These are phyloP conservation scores for Vigna radiata DNA, from an alignment of 306 rosid genomes.

Conservation along the genomic window DNA sequence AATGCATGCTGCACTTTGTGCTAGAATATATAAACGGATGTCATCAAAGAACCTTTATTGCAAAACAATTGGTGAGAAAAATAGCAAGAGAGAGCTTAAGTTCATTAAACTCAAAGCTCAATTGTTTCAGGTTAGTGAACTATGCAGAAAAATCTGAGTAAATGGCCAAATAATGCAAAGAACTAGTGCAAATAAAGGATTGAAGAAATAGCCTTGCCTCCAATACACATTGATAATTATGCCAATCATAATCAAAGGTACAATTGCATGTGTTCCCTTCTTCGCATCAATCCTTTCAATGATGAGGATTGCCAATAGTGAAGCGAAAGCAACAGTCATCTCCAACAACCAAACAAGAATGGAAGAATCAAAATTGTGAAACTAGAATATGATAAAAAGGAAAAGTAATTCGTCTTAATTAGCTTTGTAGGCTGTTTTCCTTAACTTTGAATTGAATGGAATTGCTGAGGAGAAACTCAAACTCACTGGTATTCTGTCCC, in stretches of 20 bases:
- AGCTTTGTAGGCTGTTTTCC: too few species aligned
- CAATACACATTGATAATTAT: conserved; percentile 71
- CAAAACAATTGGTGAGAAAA: conserved; percentile 10
- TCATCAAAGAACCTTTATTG: conserved; percentile 79
- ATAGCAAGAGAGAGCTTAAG: too few species aligned
- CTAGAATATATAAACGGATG: conserved; percentile 84
- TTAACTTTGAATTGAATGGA: too few species aligned
- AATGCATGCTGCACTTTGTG: conserved; percentile 81
- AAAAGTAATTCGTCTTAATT: too few species aligned
- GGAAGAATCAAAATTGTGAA: conserved; percentile 27
- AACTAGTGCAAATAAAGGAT: conserved; percentile 17
- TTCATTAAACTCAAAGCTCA: too few species aligned
- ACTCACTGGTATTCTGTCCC: conserved; percentile 92
- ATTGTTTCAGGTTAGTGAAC: too few species aligned
- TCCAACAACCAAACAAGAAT: conserved; percentile 41
- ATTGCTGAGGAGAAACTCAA: conserved; percentile 21
- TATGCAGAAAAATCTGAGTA: background rate
- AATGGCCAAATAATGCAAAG: conserved; percentile 16
- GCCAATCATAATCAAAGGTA: conserved; percentile 69
- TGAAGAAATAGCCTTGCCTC: conserved; percentile 66
- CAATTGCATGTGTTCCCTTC: conserved; percentile 68
- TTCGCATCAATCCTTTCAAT: conserved; percentile 87
- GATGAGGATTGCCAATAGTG: conserved; percentile 75
- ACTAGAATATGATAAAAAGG: too few species aligned
- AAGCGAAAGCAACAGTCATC: conserved; percentile 89